Evolutionary conservation across 2,329 filamentous ascomycete genomes (phyloP).

Genomic region (Ophiocordyceps camponoti-floridani): DNA sequence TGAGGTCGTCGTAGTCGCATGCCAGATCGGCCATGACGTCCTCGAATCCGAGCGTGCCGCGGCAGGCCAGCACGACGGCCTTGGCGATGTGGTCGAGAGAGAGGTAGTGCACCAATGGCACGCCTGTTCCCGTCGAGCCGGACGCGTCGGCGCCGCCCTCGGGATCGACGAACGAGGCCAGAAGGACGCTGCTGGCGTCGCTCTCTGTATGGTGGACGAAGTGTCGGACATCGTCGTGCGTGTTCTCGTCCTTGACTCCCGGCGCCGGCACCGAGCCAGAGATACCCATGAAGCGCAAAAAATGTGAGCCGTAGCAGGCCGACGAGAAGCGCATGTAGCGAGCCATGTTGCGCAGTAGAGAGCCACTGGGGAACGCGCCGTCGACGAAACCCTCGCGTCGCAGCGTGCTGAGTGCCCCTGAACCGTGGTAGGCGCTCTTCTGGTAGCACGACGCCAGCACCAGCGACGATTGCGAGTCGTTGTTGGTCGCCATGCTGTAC

Average conservation of each 20-base stretch:
- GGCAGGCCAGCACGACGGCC: conserved; percentile 54
- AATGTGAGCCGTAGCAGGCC: conserved; percentile 45
- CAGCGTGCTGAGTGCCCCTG: conserved; percentile 28
- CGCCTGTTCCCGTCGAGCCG: conserved; percentile 45
- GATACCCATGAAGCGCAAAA: conserved; percentile 45
- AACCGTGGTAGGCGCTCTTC: conserved; percentile 28
- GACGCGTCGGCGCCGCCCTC: conserved; percentile 48
- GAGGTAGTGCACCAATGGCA: conserved; percentile 57
- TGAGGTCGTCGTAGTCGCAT: conserved; percentile 50
- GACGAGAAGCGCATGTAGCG: conserved; percentile 50
- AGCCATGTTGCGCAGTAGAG: conserved; percentile 42
- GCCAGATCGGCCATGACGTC: conserved; percentile 59
- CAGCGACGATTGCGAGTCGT: conserved; percentile 35
- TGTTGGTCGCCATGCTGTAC: conserved; percentile 36
- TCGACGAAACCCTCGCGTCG: conserved; percentile 34
- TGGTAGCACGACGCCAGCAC: conserved; percentile 29
- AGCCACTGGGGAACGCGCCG: conserved; percentile 39
- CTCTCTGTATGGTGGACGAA: conserved; percentile 46
- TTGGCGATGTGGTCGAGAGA: conserved; percentile 54
- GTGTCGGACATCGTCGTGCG: conserved; percentile 41
- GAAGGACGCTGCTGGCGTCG: conserved; percentile 37
- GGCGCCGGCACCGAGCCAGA: conserved; percentile 27
- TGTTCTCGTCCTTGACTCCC: conserved; percentile 21
- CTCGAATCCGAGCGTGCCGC: conserved; percentile 56
- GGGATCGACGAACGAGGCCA: conserved; percentile 54